These are phyloP conservation scores for Leucocoprinus sp. DNA, from an alignment of 768 basidiomycete species.

Conservation along the genomic window DNA sequence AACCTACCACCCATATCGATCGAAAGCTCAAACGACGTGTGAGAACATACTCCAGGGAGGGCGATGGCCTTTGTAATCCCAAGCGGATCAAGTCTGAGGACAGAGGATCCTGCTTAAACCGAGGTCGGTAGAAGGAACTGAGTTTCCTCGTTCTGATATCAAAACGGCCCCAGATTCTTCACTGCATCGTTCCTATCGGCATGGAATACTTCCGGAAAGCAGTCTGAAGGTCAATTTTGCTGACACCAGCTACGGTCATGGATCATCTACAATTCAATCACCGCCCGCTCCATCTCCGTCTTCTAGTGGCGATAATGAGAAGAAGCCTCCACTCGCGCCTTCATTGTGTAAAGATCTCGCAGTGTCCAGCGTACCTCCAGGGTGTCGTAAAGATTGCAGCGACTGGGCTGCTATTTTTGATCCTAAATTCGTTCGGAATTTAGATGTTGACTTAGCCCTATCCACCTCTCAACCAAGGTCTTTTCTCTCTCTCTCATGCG, in stretches of 20 bases:
- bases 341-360: conserved; percentile 31
- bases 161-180: background rate
- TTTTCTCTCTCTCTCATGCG: conserved; percentile 13
- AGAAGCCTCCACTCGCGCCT: conserved; percentile 1
- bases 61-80: conserved; percentile 46
- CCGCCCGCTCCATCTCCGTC: background rate
- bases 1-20: conserved; percentile 13
- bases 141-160: background rate
- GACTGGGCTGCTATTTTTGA: conserved; percentile 89
- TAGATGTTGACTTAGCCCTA: conserved; percentile 72
- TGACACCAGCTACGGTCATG: background rate
- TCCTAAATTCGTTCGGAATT: conserved; percentile 56
- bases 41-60: conserved; percentile 32
- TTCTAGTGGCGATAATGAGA: background rate
- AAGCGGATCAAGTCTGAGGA: conserved; percentile 4
- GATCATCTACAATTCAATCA: background rate
- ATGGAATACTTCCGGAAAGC: background rate
- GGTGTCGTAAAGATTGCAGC: conserved; percentile 53
- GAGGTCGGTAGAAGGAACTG: background rate
- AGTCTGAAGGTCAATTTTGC: background rate
- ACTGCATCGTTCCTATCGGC: background rate
- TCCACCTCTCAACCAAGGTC: conserved; percentile 81
- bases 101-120: background rate
- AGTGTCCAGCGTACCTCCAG: conserved; percentile 36
- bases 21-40: conserved; percentile 20